Conservation (phyloP, 768 basidiomycete genomes). For the Amanita thiersii region DNA sequence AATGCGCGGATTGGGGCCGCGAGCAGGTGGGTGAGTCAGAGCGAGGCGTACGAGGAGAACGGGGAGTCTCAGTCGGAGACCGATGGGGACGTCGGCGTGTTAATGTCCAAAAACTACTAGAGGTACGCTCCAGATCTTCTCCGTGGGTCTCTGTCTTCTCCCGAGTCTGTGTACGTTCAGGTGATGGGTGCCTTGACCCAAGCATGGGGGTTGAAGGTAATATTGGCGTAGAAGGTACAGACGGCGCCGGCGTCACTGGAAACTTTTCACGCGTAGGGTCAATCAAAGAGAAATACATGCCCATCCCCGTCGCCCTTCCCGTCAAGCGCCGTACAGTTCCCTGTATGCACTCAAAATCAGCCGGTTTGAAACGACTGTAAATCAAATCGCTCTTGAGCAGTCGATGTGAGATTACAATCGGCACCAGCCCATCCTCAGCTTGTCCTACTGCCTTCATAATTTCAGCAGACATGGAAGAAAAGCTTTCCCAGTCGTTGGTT, state of each 20-base stretch:
- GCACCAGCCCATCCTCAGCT: slow-evolving; percentile 42
- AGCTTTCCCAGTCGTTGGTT: slow-evolving; percentile 31
- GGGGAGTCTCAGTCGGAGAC: not conserved
- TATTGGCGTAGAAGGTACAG: slow-evolving; percentile 21
- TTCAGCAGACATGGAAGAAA: slow-evolving; percentile 20
- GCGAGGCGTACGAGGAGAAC: not conserved
- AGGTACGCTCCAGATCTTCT: not conserved
- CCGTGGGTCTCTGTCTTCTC: not conserved
- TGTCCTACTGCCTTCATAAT: slow-evolving; percentile 25
- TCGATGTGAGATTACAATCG: slow-evolving; percentile 41
- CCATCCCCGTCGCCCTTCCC: slow-evolving; percentile 55
- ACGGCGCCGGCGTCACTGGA: slow-evolving; percentile 35
- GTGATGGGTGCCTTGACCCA: slow-evolving; percentile 23
- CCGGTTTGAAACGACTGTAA: slow-evolving; percentile 51
- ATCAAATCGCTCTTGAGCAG: slow-evolving; percentile 53
- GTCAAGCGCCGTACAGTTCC: slow-evolving; percentile 38
- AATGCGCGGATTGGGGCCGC: too few relatives aligned
- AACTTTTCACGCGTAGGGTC: slow-evolving; percentile 56
- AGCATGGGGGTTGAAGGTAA: slow-evolving; percentile 9
- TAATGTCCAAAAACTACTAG: not conserved
- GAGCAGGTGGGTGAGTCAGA: not conserved
- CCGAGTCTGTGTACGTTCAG: slow-evolving; percentile 1
- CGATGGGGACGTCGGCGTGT: not conserved
- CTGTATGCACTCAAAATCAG: slow-evolving; percentile 47
- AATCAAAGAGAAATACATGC: slow-evolving; percentile 52